Conservation (phyloP, 768 basidiomycete genomes). For the Gymnopilus dilepis region DNA sequence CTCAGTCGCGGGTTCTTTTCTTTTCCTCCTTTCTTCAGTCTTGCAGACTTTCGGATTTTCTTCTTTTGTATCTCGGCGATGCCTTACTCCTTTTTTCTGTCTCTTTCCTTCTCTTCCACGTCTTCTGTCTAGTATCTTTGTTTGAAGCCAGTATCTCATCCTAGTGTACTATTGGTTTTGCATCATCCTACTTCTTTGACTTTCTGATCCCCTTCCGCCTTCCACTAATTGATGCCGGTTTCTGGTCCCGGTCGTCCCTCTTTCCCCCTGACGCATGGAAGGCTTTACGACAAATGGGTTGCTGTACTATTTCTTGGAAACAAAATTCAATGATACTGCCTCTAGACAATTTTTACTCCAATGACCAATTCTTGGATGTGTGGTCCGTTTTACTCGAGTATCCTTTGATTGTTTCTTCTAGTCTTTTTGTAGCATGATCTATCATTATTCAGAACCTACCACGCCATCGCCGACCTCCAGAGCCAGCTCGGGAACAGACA, state of each 20-base stretch:
- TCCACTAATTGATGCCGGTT: neutral
- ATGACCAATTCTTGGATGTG: neutral
- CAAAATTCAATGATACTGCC: constrained; percentile 15
- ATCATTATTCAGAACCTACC: constrained; percentile 59
- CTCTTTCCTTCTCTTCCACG: neutral
- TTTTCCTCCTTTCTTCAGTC: neutral
- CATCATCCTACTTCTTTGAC: neutral
- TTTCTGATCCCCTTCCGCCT: neutral
- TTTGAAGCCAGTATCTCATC: constrained; percentile 5
- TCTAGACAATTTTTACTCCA: constrained; percentile 8
- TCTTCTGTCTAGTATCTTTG: neutral
- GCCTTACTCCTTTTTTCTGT: constrained; percentile 3
- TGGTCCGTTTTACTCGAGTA: neutral
- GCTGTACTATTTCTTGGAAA: constrained; percentile 19
- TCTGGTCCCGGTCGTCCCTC: constrained; percentile 1
- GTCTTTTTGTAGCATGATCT: neutral
- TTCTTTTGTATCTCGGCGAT: constrained; percentile 8
- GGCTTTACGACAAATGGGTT: constrained; percentile 14
- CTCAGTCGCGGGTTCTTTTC: neutral
- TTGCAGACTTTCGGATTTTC: neutral
- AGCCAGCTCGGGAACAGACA: constrained; percentile 56
- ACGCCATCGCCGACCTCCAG: constrained; percentile 89
- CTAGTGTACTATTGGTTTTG: constrained; percentile 6
- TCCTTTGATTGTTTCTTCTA: neutral
- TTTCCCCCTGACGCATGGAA: constrained; percentile 9